Evolutionary conservation across 148 eudicot species (phyloP), one percentile per base, ranked within the genome.

Genomic region (Vaccinium myrtillus): DNA sequence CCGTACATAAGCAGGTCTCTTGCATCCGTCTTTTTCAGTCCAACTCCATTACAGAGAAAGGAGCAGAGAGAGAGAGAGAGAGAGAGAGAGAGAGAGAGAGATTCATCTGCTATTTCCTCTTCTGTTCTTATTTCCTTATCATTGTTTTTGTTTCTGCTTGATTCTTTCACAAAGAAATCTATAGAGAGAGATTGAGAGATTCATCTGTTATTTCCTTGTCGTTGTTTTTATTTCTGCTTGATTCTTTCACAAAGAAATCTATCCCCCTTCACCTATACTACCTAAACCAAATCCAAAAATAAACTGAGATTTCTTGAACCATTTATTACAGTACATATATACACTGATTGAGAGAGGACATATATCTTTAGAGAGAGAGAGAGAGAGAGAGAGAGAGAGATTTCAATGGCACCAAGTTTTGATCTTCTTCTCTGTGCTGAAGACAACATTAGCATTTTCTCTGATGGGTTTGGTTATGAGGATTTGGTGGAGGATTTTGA

Each of bases 341-440:
- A 73, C 43, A 2, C 27, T 12, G 71, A 75, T 25, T 65, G 10
- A 18, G 43, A 83, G 1, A 56, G 71, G 61, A 2, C 76, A 27
- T 30, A 69, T 61, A 58, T 8, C 9, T 19, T 30, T 65, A 21
- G 6, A n/a, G 15, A 18, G 63, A 16, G 48, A 23, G 74, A 16
- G 15, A 69, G 74, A 16, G 15, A 69, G 89, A 85, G 70, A 77
- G 50, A 77, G 75, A n/a, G 83, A 51, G 53, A 81, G 50, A 32
- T 70, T 61, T 53, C 76, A 89, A 92, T 94, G 97, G 89, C 88
- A 21, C 91, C 92, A 9, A 90, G 92, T 90, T 82, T 92, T 81
- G 98, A 94, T 78, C 86, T 81, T 84, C 92, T 94, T 78, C 87
- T 92, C 69, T 94, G 98, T 80, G 90, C 88, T 54, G 98, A 94